phyloP scores from a whole-genome alignment of 2,329 filamentous ascomycete genomes.

The Cadophora malorum region DNA sequence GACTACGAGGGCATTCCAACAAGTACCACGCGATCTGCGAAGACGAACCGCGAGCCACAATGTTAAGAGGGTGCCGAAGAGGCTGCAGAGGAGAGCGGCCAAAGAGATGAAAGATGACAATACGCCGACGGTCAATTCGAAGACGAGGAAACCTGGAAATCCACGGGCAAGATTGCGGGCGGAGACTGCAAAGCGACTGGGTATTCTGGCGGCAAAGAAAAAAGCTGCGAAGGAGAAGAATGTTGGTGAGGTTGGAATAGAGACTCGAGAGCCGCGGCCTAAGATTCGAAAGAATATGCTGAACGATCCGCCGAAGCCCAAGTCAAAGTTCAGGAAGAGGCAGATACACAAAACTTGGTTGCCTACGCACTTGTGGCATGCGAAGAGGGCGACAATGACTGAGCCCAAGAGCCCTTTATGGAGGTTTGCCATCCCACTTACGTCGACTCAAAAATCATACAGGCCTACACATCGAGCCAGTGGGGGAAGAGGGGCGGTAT shows the following conservation, averaged over 20 bases:
- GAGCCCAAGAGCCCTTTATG: constrained; percentile 80
- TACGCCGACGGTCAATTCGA: constrained; percentile 77
- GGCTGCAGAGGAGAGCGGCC: constrained; percentile 72
- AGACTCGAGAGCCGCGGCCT: constrained; percentile 56
- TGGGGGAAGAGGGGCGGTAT: constrained; percentile 76
- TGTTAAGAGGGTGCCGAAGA: constrained; percentile 83
- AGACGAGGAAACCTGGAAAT: constrained; percentile 65
- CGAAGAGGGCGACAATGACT: constrained; percentile 91
- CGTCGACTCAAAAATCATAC: constrained; percentile 89
- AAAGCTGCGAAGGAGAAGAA: constrained; percentile 50
- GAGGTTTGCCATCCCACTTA: constrained; percentile 86
- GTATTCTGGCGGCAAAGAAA: constrained; percentile 65
- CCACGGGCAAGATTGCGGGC: constrained; percentile 68
- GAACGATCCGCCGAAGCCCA: constrained; percentile 66
- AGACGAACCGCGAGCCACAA: constrained; percentile 94
- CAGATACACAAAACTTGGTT: constrained; percentile 92
- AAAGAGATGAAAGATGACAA: constrained; percentile 87
- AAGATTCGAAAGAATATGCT: constrained; percentile 75
- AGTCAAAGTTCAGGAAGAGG: constrained; percentile 79
- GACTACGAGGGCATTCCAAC: constrained; percentile 82
- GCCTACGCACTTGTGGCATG: constrained; percentile 92
- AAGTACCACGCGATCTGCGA: constrained; percentile 83
- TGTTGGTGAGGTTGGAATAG: constrained; percentile 43
- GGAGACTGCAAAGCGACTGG: constrained; percentile 76
- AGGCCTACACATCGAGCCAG: constrained; percentile 83